A percentile compares a stretch with the other conserved stretches of the same genome.
Conservation (phyloP, 805 yeast genomes). For the Yarrowia hollandica region DNA sequence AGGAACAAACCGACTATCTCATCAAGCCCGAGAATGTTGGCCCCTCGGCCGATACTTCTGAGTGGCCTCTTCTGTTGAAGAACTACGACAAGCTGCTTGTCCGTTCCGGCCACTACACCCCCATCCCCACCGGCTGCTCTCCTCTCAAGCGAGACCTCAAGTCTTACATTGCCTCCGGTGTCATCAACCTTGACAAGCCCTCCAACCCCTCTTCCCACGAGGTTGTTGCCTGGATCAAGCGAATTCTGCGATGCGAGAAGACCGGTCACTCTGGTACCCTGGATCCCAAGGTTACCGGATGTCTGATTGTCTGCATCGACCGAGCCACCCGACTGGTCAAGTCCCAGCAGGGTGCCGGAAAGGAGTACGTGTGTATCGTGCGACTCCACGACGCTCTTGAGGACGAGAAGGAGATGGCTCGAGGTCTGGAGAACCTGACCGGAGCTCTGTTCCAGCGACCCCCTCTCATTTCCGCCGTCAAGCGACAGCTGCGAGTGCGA, state of each 20-base stretch:
- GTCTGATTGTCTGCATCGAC: constrained; percentile 96
- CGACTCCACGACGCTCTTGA: constrained; percentile 91
- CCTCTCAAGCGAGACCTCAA: constrained; percentile 93
- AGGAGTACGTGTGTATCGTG: constrained; percentile 97
- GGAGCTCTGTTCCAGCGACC: constrained; percentile 99
- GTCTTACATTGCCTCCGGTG: constrained; percentile 89
- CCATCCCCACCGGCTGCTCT: constrained; percentile 92
- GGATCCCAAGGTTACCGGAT: constrained; percentile 98
- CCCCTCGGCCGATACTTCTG: constrained; percentile 81
- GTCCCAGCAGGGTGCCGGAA: constrained; percentile 99
- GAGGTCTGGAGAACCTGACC: constrained; percentile 88
- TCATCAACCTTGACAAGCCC: constrained; percentile 95
- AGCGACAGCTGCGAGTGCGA: constrained; percentile 97
- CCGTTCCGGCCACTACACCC: constrained; percentile 96
- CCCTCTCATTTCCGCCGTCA: constrained; percentile 97
- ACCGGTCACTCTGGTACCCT: constrained; percentile 99
- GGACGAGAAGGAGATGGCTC: constrained; percentile 85
- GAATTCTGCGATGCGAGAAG: constrained; percentile 92
- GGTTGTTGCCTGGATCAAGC: constrained; percentile 98
- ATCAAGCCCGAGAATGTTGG: constrained; percentile 82
- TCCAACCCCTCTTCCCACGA: constrained; percentile 98
- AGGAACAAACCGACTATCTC: constrained; percentile 53
- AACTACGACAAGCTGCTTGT: constrained; percentile 92
- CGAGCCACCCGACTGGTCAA: constrained; percentile 97
- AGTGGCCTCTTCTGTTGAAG: constrained; percentile 93